A percentile compares a stretch with the other conserved stretches of the same genome.
Evolutionary conservation across 106 monocot genomes (phyloP).

Genomic region (Amphibolis antarctica): DNA sequence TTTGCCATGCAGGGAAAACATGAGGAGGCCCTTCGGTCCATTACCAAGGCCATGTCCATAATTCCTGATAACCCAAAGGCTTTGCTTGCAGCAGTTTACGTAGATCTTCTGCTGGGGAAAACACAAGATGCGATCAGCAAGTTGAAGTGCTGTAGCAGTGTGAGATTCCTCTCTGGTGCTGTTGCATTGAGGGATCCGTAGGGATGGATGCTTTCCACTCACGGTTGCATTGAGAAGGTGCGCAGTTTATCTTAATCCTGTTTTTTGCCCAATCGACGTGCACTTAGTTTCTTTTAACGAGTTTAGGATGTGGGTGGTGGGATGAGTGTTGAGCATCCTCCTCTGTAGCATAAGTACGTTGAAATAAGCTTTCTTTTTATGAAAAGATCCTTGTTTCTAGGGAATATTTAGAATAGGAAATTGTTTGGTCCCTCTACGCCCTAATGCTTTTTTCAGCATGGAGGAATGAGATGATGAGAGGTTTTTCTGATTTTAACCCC

Average conservation of each 20-base stretch:
- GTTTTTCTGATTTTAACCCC: too few relatives aligned
- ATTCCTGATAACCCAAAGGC: slow-evolving; percentile 54
- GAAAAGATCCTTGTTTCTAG: neutral
- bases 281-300: neutral
- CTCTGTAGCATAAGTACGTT: slow-evolving; percentile 33
- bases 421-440: too few relatives aligned
- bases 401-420: slow-evolving; percentile 9
- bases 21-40: slow-evolving; percentile 42
- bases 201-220: neutral
- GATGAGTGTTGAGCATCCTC: slow-evolving; percentile 17
- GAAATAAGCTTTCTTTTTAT: slow-evolving; percentile 18
- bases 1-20: slow-evolving; percentile 47
- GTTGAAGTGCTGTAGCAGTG: slow-evolving; percentile 8
- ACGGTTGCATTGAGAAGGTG: neutral
- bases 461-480: too few relatives aligned
- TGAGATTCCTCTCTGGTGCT: slow-evolving; percentile 11
- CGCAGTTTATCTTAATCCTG: neutral
- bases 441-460: too few relatives aligned
- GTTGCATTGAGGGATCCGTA: slow-evolving; percentile 16
- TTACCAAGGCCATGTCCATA: slow-evolving; percentile 26
- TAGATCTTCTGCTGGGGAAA: slow-evolving; percentile 9
- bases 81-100: slow-evolving; percentile 23
- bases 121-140: slow-evolving; percentile 24
- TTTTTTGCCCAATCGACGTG: slow-evolving; percentile 3
- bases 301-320: slow-evolving; percentile 2